Base-by-base conservation (phyloP, 1,139 yeast genomes). In the Pichia sp. region DNA sequence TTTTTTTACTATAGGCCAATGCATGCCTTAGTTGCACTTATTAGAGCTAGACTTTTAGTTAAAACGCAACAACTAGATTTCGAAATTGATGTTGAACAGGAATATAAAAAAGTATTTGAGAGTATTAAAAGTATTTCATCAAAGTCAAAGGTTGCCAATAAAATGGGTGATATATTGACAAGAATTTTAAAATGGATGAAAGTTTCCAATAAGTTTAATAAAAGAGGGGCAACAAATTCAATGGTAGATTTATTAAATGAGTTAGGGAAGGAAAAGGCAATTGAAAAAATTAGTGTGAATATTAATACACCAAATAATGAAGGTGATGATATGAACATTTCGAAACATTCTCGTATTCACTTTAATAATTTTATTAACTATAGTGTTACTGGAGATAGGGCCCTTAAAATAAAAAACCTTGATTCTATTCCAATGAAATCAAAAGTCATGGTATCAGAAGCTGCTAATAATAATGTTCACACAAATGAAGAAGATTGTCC, bases 1-100 rank as follows among this genome's bases (percentile, higher is more conserved):
- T 74, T 73, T 50, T 69, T 76, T 55, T 74, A 73, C 56, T 77
- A 75, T 53, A 60, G 82, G 36, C 80, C 82, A 4, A 63, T 78
- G 68, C 76, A 74, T 56, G 76, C 81, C 0, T 59, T 78, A 33
- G 73, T 76, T 23, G 65, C 74, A 7, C 57, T 74, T 49, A 67
- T 74, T 25, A 62, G 77, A 46, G 65, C 74, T 5, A 60, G 74
- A 48, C 55, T 75, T 31, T 60, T 74, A 35, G 67, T 74, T 25
- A 68, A 68, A 46, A 64, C 76, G 0, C 65, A 68, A 48, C 56
- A 61, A 26, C 55, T 69, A 40, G 59, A 63, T 28, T 43, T 64
- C 12, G 60, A 63, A 23, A 63, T 70, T 38, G 60, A 70, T 43
- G 70, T 71, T 8, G 73, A 68, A 50, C 41, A 48, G 12, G 68